Evolutionary conservation across 805 yeast species (phyloP).

Genomic region (Nematodospora valgi): DNA sequence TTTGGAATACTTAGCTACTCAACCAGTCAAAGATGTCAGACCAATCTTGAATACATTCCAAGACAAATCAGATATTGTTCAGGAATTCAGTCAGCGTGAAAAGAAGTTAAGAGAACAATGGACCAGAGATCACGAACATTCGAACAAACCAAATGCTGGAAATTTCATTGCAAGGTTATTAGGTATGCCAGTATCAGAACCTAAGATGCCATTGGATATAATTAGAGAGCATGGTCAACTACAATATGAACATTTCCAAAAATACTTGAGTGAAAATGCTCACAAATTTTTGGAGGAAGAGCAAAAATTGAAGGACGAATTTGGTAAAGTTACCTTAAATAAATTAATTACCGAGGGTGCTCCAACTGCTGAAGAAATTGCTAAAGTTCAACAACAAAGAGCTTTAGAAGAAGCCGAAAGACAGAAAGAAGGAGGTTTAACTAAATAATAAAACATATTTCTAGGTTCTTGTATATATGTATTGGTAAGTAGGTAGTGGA

Average conservation of each 20-base stretch:
- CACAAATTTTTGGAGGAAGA: slow-evolving; percentile 79
- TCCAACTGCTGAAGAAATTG: slow-evolving; percentile 69
- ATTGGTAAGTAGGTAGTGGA: too few species aligned
- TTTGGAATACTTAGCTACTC: slow-evolving; percentile 91
- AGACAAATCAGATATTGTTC: slow-evolving; percentile 64
- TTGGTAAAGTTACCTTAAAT: slow-evolving; percentile 79
- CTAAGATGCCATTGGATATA: slow-evolving; percentile 80
- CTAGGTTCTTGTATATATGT: slow-evolving; percentile 3
- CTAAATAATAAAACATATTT: neutral
- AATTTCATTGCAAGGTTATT: slow-evolving; percentile 59
- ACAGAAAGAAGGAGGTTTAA: slow-evolving; percentile 4
- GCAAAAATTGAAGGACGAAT: slow-evolving; percentile 75
- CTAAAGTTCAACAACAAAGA: slow-evolving; percentile 37
- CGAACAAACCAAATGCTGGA: slow-evolving; percentile 38
- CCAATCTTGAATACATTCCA: slow-evolving; percentile 75
- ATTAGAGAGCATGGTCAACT: slow-evolving; percentile 91
- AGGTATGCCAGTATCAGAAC: slow-evolving; percentile 57
- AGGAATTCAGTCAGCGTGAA: slow-evolving; percentile 81
- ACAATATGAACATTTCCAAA: slow-evolving; percentile 78
- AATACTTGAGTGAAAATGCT: slow-evolving; percentile 54
- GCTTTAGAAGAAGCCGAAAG: slow-evolving; percentile 8
- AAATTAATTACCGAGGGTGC: slow-evolving; percentile 81
- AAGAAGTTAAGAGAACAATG: slow-evolving; percentile 68
- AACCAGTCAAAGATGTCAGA: slow-evolving; percentile 81
- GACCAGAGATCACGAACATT: slow-evolving; percentile 44